These are phyloP conservation scores for Salvia hispanica DNA, from an alignment of 257 asterid species.

Conservation along the genomic window DNA sequence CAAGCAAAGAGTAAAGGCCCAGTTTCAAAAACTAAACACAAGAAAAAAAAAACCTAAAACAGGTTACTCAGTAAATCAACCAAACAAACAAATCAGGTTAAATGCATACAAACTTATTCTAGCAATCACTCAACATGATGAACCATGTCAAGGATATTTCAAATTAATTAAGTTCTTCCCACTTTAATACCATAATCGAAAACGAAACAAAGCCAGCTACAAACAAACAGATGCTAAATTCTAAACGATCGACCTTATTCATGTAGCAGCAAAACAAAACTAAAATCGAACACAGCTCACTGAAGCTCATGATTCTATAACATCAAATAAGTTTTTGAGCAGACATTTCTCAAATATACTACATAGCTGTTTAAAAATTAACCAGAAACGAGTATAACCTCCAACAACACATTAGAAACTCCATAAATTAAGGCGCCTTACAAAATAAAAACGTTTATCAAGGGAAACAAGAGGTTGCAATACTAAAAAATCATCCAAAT, in stretches of 20 bases:
- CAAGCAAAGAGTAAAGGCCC: conserved; percentile 22
- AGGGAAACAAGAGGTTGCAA: too few relatives aligned
- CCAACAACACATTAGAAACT: neutral
- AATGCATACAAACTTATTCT: neutral
- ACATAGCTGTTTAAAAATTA: neutral
- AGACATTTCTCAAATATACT: neutral
- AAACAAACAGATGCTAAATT: neutral
- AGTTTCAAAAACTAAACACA: neutral
- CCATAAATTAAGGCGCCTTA: neutral
- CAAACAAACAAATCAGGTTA: neutral
- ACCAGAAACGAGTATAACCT: neutral
- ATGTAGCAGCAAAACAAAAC: too few relatives aligned
- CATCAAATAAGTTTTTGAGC: neutral
- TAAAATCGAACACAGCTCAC: too few relatives aligned
- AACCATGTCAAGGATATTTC: neutral
- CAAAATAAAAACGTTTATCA: neutral
- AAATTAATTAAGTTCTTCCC: neutral
- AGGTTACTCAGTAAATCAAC: neutral
- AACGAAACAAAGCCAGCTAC: neutral
- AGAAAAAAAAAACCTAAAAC: neutral
- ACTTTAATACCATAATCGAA: neutral
- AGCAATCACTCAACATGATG: conserved; percentile 3
- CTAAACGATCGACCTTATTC: too few relatives aligned
- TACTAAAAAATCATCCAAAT: neutral
- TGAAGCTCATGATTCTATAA: neutral